Evolutionary conservation across 371 early-diverging fungal genomes (phyloP), one percentile per base, ranked within the genome.

Genomic region (Massospora cicadina): DNA sequence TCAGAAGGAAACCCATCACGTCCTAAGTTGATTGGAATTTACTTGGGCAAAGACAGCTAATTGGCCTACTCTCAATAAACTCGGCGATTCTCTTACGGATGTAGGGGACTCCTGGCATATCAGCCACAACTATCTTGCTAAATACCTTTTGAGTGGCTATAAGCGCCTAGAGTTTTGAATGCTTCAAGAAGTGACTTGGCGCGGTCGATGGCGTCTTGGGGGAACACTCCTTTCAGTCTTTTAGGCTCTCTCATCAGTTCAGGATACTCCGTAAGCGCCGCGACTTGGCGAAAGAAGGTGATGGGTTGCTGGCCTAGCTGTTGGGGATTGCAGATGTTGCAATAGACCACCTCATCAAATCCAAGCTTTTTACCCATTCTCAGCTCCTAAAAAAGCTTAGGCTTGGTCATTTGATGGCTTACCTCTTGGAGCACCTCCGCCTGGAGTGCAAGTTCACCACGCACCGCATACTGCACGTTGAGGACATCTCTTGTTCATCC

Each of bases 271-370:
- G 85, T 79, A 64, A 95, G 74, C 12, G 93, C 81, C 29, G 87
- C 79, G 27, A 95, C 91, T 79, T 97, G 96, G 66, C 98, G 86
- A 77, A 92, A 87, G 71, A 95, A 98, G 24, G 98, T 91, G 71
- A 98, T 89, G n/a, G 98, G 98, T 68, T 85, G 83, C 75, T 98
- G 98, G 54, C 79, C 73, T 10, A 98, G 80, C 73, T 91, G 91
- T 75, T 98, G 97, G 53, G 98, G 98, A 77, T 98, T 98, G 67
- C 98, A 97, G 68, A 98, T 96, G 73, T 98, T 98, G 79, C 95
- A 93, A 70, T 81, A 82, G 43, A 88, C 84, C 66, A 95, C 81
- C 43, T 77, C 73, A 54, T 80, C 75, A 72, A 96, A 98, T 1
- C 86, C 84, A 30, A 86, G 76, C 10, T 69, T 68, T 2, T 74